Percentiles rank a stretch among this genome's conserved stretches.
These are phyloP conservation scores for Cryptococcus jaspeensis DNA, from an alignment of 1,284 basidiomycete genomes.

Conservation along the genomic window DNA sequence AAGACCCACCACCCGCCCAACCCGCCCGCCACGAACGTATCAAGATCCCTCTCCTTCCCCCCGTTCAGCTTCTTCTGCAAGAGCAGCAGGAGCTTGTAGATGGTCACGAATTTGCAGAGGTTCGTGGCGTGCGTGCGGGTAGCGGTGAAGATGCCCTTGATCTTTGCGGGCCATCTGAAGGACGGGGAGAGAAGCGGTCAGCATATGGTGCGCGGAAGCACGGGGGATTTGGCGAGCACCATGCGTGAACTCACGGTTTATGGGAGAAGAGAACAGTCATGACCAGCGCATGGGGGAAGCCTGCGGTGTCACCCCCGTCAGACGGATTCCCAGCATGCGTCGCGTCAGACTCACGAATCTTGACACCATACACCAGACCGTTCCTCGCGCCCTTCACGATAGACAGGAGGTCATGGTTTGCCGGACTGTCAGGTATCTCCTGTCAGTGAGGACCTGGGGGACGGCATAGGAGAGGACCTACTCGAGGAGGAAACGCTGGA, in stretches of 20 bases:
- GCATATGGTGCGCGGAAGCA: neutral
- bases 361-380: constrained; percentile 81
- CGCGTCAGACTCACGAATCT: constrained; percentile 62
- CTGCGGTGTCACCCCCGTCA: constrained; percentile 9
- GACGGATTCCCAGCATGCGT: neutral
- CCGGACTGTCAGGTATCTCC: constrained; percentile 54
- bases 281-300: constrained; percentile 95
- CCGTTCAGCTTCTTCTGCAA: constrained; percentile 75
- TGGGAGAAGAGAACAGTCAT: constrained; percentile 96
- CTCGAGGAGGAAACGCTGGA: constrained; percentile 30
- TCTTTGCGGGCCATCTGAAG: constrained; percentile 37
- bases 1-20: constrained; percentile 92
- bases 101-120: constrained; percentile 86
- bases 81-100: constrained; percentile 86
- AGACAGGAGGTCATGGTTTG: constrained; percentile 83
- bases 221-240: neutral
- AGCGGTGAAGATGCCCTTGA: constrained; percentile 70
- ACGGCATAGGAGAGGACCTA: constrained; percentile 6
- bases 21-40: constrained; percentile 91
- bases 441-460: neutral
- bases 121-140: constrained; percentile 69
- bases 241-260: constrained; percentile 65
- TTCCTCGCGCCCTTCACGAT: constrained; percentile 94
- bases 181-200: neutral
- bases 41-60: constrained; percentile 73